Evolutionary conservation across 495 filamentous ascomycete genomes (phyloP), one percentile per base, ranked within the genome.

Genomic region (Annulohypoxylon stygium): DNA sequence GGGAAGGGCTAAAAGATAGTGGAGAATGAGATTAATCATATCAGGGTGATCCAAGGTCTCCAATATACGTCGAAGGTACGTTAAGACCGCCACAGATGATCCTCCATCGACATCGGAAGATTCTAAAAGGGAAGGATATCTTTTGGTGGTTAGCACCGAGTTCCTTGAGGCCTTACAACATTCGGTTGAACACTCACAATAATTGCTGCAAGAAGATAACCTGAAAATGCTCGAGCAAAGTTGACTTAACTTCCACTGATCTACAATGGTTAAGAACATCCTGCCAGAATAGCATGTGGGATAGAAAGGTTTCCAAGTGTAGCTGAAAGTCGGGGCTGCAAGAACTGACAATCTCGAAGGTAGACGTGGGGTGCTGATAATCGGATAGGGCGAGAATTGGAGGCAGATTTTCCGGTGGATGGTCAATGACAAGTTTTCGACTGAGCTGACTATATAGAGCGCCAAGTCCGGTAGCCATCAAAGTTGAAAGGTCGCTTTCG

Each of bases 391-490:
- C 89, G 37, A 98, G 86, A 59, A 97, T 90, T 9, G 93, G 88
- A 14, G 96, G 95, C 0, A 97, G 82, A 4, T 92, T 87, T 30
- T 90, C 87, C 9, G 83, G 70, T 9, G 86, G 83, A 76, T 90
- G 86, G 62, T 89, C 87, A 62, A 90, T 88, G 43, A 90, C 87
- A 58, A 90, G 83, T 73, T 90, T 86, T 82, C 88, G 91, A 82
- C 94, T 97, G 62, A 99, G 86, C 78, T 98, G 97, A 77, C 96
- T 98, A 81, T 99, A 99, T 58, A 98, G 83, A 53, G 96, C 96
- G 33, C 97, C 97, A 34, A 99, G 81, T 7, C 97, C 96, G 9
- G 93, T 97, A 12, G 96, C 96, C 96, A 99, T 98, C 65, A 98
- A 79, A 0, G 97, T 98, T 1, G 97, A 95, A 43, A 99, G 86